Conservation (phyloP, 2,329 filamentous ascomycete genomes). For the Truncatella angustata region DNA sequence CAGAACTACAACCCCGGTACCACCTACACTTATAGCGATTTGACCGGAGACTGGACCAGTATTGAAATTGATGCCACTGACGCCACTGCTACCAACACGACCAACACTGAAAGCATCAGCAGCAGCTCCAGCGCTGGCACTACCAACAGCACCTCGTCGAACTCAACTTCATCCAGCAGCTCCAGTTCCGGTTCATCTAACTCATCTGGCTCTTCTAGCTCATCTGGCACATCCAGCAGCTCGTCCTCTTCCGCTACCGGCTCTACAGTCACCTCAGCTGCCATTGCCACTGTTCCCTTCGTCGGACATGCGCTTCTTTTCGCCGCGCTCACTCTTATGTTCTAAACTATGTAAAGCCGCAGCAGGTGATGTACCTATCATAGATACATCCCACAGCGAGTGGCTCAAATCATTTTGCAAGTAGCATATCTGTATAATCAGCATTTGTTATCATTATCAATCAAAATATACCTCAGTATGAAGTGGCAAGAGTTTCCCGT, state of each 20-base stretch:
- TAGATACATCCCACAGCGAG: too few species aligned
- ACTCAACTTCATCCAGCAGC: neutral
- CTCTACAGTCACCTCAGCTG: slow-evolving; percentile 1
- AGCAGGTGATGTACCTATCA: too few species aligned
- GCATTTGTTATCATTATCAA: too few species aligned
- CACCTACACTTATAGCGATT: slow-evolving; percentile 10
- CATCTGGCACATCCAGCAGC: too few species aligned
- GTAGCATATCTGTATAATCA: too few species aligned
- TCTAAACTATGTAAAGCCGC: too few species aligned
- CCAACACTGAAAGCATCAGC: neutral
- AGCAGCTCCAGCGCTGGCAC: neutral
- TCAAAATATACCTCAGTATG: too few species aligned
- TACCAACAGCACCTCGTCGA: neutral
- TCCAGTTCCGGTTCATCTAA: neutral
- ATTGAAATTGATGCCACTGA: slow-evolving; percentile 3
- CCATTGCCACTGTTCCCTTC: neutral
- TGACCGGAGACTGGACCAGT: slow-evolving; percentile 5
- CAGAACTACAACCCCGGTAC: slow-evolving; percentile 32
- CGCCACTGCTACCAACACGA: neutral
- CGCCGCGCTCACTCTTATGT: neutral
- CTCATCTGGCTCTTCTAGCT: neutral
- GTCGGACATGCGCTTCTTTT: neutral
- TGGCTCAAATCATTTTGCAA: too few species aligned
- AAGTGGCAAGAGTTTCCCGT: too few species aligned
- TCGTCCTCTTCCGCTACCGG: neutral